Evolutionary conservation across 768 basidiomycete species (phyloP).

Genomic region (Collybia sordida): DNA sequence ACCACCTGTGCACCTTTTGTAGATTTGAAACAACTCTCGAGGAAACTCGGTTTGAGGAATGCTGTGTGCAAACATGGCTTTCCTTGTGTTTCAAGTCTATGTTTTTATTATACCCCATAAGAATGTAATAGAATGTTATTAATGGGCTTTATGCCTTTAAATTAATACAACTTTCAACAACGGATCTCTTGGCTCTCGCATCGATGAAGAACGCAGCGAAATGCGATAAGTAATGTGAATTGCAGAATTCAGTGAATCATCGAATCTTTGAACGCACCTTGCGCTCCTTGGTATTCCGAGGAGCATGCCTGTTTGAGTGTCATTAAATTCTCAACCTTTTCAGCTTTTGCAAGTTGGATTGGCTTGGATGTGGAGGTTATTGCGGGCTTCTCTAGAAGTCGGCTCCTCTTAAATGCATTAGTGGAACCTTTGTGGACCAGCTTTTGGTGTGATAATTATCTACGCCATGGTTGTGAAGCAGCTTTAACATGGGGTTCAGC

Average conservation of each 20-base stretch:
- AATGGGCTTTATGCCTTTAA: slow-evolving; percentile 24
- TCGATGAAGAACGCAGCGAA: slow-evolving; percentile 82
- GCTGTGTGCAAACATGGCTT: slow-evolving; percentile 2
- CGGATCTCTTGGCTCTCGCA: slow-evolving; percentile 78
- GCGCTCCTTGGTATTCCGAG: slow-evolving; percentile 73
- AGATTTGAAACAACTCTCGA: slow-evolving; percentile 18
- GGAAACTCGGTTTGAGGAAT: slow-evolving; percentile 14
- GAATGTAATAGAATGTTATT: slow-evolving; percentile 26
- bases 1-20: slow-evolving; percentile 50
- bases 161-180: slow-evolving; percentile 46
- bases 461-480: no score
- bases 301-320: slow-evolving; percentile 80
- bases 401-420: slow-evolving; percentile 11
- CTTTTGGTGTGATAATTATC: slow-evolving; percentile 3
- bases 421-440: slow-evolving; percentile 7
- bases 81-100: slow-evolving; percentile 23
- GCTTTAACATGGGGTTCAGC: no score
- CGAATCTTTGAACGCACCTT: slow-evolving; percentile 84
- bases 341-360: slow-evolving; percentile 23
- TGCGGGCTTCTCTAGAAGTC: slow-evolving; percentile 28
- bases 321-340: slow-evolving; percentile 52
- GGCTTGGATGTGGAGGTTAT: slow-evolving; percentile 36
- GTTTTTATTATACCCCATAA: slow-evolving; percentile 21
- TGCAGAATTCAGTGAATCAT: slow-evolving; percentile 83
- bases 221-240: slow-evolving; percentile 83